Conservation (phyloP, 2,329 filamentous ascomycete species). For the Hymenoscyphus scutula region DNA sequence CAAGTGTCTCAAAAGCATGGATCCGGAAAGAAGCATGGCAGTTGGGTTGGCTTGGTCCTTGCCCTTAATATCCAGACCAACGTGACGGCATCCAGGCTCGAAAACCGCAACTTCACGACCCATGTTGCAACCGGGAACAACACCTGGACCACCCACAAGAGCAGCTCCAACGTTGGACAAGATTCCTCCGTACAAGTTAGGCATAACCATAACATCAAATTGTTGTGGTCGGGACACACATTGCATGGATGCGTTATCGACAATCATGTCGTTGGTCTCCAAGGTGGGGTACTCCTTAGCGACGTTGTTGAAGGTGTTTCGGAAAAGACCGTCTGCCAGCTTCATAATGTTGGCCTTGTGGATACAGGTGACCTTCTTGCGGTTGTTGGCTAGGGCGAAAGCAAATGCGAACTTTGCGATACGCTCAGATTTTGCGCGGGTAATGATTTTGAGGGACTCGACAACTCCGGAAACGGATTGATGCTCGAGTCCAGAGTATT, state of each 20-base stretch:
- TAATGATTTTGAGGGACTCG: slow-evolving; percentile 99
- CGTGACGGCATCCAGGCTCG: slow-evolving; percentile 98
- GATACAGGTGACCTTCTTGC: slow-evolving; percentile 99
- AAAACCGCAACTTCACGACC: slow-evolving; percentile 97
- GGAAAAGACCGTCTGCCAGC: slow-evolving; percentile 97
- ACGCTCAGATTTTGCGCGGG: slow-evolving; percentile 96
- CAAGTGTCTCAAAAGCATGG: slow-evolving; percentile 96
- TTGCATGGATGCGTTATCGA: slow-evolving; percentile 99
- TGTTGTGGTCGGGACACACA: slow-evolving; percentile 94
- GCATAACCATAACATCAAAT: slow-evolving; percentile 99
- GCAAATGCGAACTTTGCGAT: slow-evolving; percentile 98
- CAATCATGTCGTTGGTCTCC: slow-evolving; percentile 98
- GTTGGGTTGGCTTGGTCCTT: slow-evolving; percentile 99
- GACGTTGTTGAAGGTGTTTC: slow-evolving; percentile 91
- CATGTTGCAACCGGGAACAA: slow-evolving; percentile 99
- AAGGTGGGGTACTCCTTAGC: slow-evolving; percentile 94
- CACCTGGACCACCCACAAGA: slow-evolving; percentile 92
- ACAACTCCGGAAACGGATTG: slow-evolving; percentile 95
- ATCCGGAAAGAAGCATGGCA: slow-evolving; percentile 88
- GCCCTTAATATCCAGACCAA: slow-evolving; percentile 98
- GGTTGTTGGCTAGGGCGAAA: slow-evolving; percentile 97
- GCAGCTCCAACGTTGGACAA: slow-evolving; percentile 98
- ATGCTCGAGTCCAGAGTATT: slow-evolving; percentile 99
- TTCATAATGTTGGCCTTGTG: slow-evolving; percentile 99
- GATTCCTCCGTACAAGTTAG: slow-evolving; percentile 98